Evolutionary conservation across 768 basidiomycete genomes (phyloP).

Genomic region (Phaeotremella skinneri): DNA sequence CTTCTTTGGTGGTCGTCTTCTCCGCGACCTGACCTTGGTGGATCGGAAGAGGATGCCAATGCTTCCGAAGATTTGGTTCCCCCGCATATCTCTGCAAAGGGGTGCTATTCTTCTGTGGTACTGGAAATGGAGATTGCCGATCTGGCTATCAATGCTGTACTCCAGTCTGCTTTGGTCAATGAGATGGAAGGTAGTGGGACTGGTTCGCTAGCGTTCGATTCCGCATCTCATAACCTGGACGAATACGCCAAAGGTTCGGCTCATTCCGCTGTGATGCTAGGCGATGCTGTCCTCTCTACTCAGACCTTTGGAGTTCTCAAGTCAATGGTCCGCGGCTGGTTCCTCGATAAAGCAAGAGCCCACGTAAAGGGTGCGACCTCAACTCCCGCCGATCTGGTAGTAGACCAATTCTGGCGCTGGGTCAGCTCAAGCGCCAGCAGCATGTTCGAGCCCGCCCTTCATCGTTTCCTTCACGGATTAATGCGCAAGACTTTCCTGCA

Average conservation of each 20-base stretch:
- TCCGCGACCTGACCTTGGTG: constrained; percentile 86
- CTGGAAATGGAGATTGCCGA: constrained; percentile 85
- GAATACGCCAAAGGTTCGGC: constrained; percentile 74
- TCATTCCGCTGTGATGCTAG: constrained; percentile 70
- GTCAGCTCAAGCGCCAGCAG: constrained; percentile 77
- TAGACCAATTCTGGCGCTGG: constrained; percentile 99
- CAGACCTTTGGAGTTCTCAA: constrained; percentile 82
- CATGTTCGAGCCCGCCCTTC: constrained; percentile 88
- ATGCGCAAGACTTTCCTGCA: constrained; percentile 99
- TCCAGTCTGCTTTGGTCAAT: constrained; percentile 92
- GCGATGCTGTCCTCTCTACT: constrained; percentile 83
- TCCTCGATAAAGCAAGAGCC: constrained; percentile 70
- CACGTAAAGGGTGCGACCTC: constrained; percentile 65
- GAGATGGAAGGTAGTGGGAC: constrained; percentile 89
- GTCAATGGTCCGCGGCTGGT: constrained; percentile 84
- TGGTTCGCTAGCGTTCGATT: constrained; percentile 89
- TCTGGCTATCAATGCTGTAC: constrained; percentile 86
- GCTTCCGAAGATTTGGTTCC: constrained; percentile 73
- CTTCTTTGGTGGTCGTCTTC: constrained; percentile 95
- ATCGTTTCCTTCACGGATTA: constrained; percentile 87
- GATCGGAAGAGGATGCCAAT: constrained; percentile 79
- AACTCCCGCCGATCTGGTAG: constrained; percentile 54
- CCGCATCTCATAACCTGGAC: constrained; percentile 82
- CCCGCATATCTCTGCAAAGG: constrained; percentile 79
- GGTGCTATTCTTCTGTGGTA: constrained; percentile 89